Percentiles rank a stretch among this genome's conserved stretches.
Conservation (phyloP, 148 eudicot genomes). For the Dysphania ambrosioides region DNA sequence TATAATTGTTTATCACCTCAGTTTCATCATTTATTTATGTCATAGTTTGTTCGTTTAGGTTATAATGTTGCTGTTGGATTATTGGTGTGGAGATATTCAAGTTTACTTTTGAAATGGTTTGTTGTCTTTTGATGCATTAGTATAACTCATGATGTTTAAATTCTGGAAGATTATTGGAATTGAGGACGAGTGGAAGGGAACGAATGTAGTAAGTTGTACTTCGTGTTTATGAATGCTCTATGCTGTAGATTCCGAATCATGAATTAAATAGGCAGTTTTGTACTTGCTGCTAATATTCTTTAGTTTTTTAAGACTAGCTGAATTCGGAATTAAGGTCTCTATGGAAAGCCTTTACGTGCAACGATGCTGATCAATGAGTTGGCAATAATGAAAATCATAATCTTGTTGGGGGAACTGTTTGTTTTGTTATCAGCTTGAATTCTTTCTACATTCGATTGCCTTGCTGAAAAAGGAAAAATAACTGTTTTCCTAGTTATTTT, state of each 20-base stretch:
- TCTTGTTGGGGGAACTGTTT: not conserved
- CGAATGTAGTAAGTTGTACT: not conserved
- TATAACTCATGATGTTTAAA: not conserved
- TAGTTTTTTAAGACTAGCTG: not conserved
- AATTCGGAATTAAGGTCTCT: not conserved
- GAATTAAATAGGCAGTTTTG: too few relatives aligned
- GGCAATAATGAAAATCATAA: not conserved
- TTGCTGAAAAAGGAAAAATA: not conserved
- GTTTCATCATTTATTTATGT: not conserved
- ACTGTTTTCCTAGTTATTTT: too few relatives aligned
- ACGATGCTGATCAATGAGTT: not conserved
- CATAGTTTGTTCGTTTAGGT: too few relatives aligned
- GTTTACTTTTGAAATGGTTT: constrained; percentile 7
- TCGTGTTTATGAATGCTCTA: not conserved
- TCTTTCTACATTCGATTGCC: not conserved
- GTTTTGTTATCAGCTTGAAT: not conserved
- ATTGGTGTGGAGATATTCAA: not conserved
- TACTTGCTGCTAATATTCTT: not conserved
- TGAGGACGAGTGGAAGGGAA: not conserved
- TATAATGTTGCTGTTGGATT: not conserved
- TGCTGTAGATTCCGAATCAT: not conserved
- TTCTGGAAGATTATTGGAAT: not conserved
- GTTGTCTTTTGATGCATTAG: not conserved
- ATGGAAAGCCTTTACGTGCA: not conserved
- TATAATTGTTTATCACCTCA: constrained; percentile 15